Evolutionary conservation across 1,139 yeast species (phyloP).

Genomic region (Keqinozyma sinolaborantium): DNA sequence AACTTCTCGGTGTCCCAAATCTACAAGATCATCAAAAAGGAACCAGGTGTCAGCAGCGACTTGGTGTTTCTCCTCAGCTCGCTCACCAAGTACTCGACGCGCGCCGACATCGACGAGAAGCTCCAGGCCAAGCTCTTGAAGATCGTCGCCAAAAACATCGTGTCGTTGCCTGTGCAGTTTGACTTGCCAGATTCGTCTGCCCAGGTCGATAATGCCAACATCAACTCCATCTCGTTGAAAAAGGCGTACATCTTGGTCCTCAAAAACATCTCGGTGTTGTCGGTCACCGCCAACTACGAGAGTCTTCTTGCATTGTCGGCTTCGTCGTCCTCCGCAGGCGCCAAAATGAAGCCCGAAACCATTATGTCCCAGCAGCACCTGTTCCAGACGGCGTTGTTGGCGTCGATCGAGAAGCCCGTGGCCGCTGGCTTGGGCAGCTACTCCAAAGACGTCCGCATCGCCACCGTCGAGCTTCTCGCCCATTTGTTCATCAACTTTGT

Average conservation of each 20-base stretch:
- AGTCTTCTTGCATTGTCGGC: constrained; percentile 33
- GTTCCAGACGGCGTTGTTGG: constrained; percentile 29
- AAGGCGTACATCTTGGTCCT: constrained; percentile 31
- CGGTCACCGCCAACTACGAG: constrained; percentile 37
- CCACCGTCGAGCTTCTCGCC: constrained; percentile 36
- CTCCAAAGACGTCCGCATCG: constrained; percentile 34
- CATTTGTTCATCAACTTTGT: constrained; percentile 34
- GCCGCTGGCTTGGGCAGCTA: constrained; percentile 29
- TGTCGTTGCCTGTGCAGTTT: constrained; percentile 13
- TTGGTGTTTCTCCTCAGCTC: constrained; percentile 32
- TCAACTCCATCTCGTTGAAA: constrained; percentile 21
- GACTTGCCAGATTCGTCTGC: constrained; percentile 8
- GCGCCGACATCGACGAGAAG: constrained; percentile 40
- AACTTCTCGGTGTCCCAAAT: constrained; percentile 33
- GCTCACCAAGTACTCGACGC: constrained; percentile 35
- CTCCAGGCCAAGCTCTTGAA: constrained; percentile 35
- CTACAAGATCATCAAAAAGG: constrained; percentile 38
- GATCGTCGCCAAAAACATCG: constrained; percentile 26
- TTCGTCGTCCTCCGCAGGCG: constrained; percentile 33
- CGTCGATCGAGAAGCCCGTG: constrained; percentile 28
- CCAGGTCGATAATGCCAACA: constrained; percentile 8
- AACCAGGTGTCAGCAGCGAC: constrained; percentile 22
- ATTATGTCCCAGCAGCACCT: constrained; percentile 41
- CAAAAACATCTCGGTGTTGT: constrained; percentile 30
- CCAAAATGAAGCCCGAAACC: constrained; percentile 42